phyloP scores from a whole-genome alignment of 441 rosid species.

The Erysimum cheiri region DNA sequence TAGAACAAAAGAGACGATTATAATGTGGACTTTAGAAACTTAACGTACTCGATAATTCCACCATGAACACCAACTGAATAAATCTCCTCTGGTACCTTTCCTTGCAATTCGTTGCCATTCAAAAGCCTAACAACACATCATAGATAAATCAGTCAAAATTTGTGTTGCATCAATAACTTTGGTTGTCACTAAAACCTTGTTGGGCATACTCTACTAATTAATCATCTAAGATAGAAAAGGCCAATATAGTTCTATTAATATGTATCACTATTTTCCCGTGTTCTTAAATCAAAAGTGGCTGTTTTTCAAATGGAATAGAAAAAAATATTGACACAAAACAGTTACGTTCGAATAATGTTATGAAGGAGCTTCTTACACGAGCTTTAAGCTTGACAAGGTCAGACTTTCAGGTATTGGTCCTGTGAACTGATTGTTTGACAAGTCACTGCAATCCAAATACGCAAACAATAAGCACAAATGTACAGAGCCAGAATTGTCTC shows the following conservation, averaged over 20 bases:
- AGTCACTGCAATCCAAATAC: slow-evolving; percentile 62
- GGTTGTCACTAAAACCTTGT: not conserved
- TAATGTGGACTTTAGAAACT: not conserved
- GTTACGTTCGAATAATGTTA: not conserved
- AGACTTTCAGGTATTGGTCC: slow-evolving; percentile 89
- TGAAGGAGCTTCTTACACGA: slow-evolving; percentile 59
- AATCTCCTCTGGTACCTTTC: slow-evolving; percentile 83
- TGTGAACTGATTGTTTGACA: slow-evolving; percentile 76
- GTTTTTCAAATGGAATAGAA: not conserved
- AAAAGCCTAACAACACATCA: slow-evolving; percentile 58
- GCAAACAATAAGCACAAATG: slow-evolving; percentile 26
- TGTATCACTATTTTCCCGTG: not conserved
- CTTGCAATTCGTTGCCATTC: slow-evolving; percentile 78
- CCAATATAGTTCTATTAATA: not conserved
- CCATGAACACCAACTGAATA: slow-evolving; percentile 93
- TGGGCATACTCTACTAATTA: not conserved
- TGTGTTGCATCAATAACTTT: not conserved
- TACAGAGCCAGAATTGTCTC: slow-evolving; percentile 5
- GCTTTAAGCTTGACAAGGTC: slow-evolving; percentile 69
- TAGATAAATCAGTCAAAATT: not conserved
- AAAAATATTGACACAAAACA: not conserved
- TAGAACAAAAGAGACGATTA: not conserved
- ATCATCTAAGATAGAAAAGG: not conserved
- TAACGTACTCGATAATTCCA: slow-evolving; percentile 89
- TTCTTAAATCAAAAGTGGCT: not conserved